Percentiles rank a stretch among this genome's conserved stretches.
These are phyloP conservation scores for Phytophthora brassicae DNA, from an alignment of 352 stramenopile species.

Conservation along the genomic window DNA sequence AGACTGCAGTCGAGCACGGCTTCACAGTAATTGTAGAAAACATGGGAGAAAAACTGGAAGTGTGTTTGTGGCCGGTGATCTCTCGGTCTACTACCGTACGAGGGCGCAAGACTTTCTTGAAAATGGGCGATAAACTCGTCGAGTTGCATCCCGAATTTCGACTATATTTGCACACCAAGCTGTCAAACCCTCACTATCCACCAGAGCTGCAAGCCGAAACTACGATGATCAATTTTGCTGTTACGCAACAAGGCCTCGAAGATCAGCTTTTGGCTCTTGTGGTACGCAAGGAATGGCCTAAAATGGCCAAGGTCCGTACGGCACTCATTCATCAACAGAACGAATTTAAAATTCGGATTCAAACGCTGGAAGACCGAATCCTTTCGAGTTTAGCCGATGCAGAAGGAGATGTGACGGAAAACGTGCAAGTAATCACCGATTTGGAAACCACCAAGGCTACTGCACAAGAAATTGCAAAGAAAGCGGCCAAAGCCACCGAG, in stretches of 20 bases:
- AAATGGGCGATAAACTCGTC: constrained; percentile 88
- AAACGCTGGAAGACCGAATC: constrained; percentile 90
- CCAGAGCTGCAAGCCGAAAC: constrained; percentile 91
- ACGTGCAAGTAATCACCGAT: constrained; percentile 95
- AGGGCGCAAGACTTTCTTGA: constrained; percentile 73
- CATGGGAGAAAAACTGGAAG: constrained; percentile 86
- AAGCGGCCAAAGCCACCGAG: constrained; percentile 73
- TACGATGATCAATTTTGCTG: constrained; percentile 92
- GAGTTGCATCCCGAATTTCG: constrained; percentile 81
- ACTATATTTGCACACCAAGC: constrained; percentile 91
- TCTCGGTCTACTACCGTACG: constrained; percentile 68
- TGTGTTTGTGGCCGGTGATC: constrained; percentile 86
- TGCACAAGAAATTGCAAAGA: constrained; percentile 78
- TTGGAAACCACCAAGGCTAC: constrained; percentile 94
- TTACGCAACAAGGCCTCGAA: constrained; percentile 89
- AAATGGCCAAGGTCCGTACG: constrained; percentile 77
- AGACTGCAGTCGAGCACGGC: constrained; percentile 81
- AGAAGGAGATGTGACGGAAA: constrained; percentile 91
- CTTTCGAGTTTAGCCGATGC: constrained; percentile 80
- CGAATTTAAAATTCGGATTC: constrained; percentile 88
- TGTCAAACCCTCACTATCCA: constrained; percentile 92
- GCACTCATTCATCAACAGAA: constrained; percentile 89
- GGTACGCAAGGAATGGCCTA: constrained; percentile 89
- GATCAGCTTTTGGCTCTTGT: constrained; percentile 89
- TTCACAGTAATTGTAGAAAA: constrained; percentile 88